Percentiles rank a stretch among this genome's conserved stretches.
phyloP scores from a whole-genome alignment of 1,284 basidiomycete species.

The Mycosarcoma mackinlayi region DNA sequence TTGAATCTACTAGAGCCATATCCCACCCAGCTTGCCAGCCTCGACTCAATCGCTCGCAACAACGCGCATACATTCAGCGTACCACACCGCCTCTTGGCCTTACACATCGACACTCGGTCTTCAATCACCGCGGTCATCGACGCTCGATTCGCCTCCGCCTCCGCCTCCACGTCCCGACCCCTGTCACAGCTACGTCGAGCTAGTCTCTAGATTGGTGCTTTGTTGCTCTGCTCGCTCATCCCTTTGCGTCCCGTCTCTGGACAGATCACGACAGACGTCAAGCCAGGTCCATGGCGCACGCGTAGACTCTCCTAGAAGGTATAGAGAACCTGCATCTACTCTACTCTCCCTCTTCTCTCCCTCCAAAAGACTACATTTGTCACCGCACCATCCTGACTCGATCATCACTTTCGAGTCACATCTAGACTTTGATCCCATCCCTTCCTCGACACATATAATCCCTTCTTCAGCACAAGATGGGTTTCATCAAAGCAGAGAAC shows the following conservation, averaged over 20 bases:
- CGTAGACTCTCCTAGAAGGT: slow-evolving; percentile 5
- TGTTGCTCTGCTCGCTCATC: not conserved
- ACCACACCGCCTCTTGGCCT: too few relatives aligned
- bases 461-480: slow-evolving; percentile 17
- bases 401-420: not conserved
- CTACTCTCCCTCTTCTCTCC: too few relatives aligned
- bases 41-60: too few relatives aligned
- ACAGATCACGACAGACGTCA: slow-evolving; percentile 1
- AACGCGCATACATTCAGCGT: too few relatives aligned
- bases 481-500: slow-evolving; percentile 49
- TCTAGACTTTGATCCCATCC: not conserved
- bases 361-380: not conserved
- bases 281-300: slow-evolving; percentile 3
- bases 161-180: not conserved
- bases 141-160: not conserved
- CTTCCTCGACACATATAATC: not conserved
- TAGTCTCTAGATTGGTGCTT: not conserved
- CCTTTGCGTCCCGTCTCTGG: not conserved
- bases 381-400: not conserved
- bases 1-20: too few relatives aligned
- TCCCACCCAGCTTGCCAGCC: too few relatives aligned
- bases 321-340: not conserved
- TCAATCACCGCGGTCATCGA: not conserved
- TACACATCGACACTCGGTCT: not conserved
- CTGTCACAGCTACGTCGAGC: not conserved